Base-by-base conservation (phyloP, 306 rosid genomes). In the Rubus parviflorus region DNA sequence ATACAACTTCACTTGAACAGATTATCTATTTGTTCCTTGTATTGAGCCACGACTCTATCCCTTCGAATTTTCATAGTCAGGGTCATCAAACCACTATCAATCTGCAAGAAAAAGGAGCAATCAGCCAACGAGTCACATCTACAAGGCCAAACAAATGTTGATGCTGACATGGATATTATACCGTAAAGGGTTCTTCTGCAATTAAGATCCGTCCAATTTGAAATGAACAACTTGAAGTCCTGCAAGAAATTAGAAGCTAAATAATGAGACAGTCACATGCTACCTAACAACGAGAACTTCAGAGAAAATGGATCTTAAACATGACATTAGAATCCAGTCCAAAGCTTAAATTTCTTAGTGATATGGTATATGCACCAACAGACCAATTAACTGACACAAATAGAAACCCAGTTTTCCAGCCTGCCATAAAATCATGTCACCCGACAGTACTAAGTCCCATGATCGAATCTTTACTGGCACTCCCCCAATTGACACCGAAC, bases 1-100 rank as follows among this genome's bases (percentile, higher is more conserved):
- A 70, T 49, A 49, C n/a, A 38, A n/a, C 7, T 61, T 81, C 81
- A 90, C 85, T 87, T 86, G 93, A 84, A 92, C 60, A 95, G 76
- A 70, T 87, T 81, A 77, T 92, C 93, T 83, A 92, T 89, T 82
- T 92, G 86, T 60, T 95, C 89, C 82, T 63, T 73, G 88, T 88
- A 88, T 57, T 69, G 87, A 79, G 83, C 85, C 75, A 80, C 81
- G 25, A 92, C 95, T 72, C 73, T 84, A 76, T 95, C 96, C 84
- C 98, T 80, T 83, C 95, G 91, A 68, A 95, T 82, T 79, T 95
- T 92, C 98, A 95, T 83, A 5, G 98, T 95, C 2, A 96, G 97
- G 68, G 97, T 95, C 97, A 95, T 83, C 68, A 92, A 82, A 22
- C 95, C 97, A 62, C 82, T 86, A 19, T 95, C 98, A 79, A 95